A percentile compares a stretch with the other conserved stretches of the same genome.
phyloP scores from a whole-genome alignment of 352 stramenopile genomes.

The Globisporangium spiculum region DNA sequence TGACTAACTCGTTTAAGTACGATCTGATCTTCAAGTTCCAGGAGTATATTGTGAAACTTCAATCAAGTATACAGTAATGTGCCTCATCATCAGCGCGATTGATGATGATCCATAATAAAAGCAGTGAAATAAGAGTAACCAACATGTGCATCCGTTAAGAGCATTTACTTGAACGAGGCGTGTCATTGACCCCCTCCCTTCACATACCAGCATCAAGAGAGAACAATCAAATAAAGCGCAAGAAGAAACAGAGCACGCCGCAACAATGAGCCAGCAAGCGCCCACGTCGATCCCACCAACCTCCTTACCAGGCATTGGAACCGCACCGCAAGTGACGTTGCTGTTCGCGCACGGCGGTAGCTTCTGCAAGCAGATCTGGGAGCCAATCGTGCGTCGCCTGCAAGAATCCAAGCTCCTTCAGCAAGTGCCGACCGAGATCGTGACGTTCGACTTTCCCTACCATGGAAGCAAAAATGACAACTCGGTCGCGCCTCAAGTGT shows the following conservation, averaged over 20 bases:
- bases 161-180: slow-evolving; percentile 2
- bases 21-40: not conserved
- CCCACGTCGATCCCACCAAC: no score
- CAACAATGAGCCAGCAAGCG: no score
- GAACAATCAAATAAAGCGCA: no score
- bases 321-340: slow-evolving; percentile 21
- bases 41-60: no score
- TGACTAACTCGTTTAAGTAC: not conserved
- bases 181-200: not conserved
- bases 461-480: slow-evolving; percentile 40
- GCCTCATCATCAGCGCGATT: not conserved
- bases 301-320: no score
- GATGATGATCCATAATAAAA: not conserved
- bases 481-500: slow-evolving; percentile 20
- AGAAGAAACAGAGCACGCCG: no score
- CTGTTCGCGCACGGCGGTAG: slow-evolving; percentile 45
- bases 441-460: slow-evolving; percentile 51
- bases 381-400: slow-evolving; percentile 40
- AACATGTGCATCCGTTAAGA: not conserved
- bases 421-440: slow-evolving; percentile 11
- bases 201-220: no score
- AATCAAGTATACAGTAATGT: no score
- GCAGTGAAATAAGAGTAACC: no score
- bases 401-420: slow-evolving; percentile 28
- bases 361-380: slow-evolving; percentile 50